These are phyloP conservation scores for Argentina anserina DNA, from an alignment of 306 rosid genomes.

Conservation along the genomic window DNA sequence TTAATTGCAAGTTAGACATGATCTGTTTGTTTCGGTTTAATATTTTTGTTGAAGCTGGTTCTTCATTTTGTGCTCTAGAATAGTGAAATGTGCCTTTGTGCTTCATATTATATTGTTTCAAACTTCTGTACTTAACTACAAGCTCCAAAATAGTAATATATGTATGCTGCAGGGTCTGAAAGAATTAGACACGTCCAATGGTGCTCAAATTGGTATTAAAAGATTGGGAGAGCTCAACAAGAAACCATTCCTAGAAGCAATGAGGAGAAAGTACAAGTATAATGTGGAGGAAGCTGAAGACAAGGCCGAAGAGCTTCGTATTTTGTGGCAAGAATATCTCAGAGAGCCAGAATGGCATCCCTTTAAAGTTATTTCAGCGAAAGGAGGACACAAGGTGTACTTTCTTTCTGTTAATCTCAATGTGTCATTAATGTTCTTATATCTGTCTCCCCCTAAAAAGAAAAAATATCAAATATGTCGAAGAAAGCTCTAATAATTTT, in stretches of 20 bases:
- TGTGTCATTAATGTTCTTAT: slow-evolving; percentile 3
- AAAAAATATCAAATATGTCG: not conserved
- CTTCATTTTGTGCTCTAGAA: not conserved
- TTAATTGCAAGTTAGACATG: not conserved
- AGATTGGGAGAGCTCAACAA: slow-evolving; percentile 95
- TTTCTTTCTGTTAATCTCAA: slow-evolving; percentile 22
- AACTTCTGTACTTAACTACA: not conserved
- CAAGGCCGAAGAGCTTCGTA: slow-evolving; percentile 77
- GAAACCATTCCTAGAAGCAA: slow-evolving; percentile 69
- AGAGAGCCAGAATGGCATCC: slow-evolving; percentile 99
- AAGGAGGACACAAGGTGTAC: slow-evolving; percentile 56
- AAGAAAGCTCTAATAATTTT: not conserved
- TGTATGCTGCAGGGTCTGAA: slow-evolving; percentile 50
- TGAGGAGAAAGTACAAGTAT: slow-evolving; percentile 72
- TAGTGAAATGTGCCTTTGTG: not conserved
- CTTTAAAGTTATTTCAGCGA: slow-evolving; percentile 43
- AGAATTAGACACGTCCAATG: slow-evolving; percentile 54
- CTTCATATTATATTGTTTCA: not conserved
- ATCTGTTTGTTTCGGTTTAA: not conserved
- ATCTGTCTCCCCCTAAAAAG: not conserved
- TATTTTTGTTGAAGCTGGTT: not conserved
- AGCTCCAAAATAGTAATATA: slow-evolving; percentile 15
- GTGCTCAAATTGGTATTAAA: slow-evolving; percentile 55
- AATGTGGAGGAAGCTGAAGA: slow-evolving; percentile 75
- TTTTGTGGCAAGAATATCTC: slow-evolving; percentile 87